A percentile compares a stretch with the other conserved stretches of the same genome.
phyloP scores from a whole-genome alignment of 768 basidiomycete genomes.

The Trametes villosa region DNA sequence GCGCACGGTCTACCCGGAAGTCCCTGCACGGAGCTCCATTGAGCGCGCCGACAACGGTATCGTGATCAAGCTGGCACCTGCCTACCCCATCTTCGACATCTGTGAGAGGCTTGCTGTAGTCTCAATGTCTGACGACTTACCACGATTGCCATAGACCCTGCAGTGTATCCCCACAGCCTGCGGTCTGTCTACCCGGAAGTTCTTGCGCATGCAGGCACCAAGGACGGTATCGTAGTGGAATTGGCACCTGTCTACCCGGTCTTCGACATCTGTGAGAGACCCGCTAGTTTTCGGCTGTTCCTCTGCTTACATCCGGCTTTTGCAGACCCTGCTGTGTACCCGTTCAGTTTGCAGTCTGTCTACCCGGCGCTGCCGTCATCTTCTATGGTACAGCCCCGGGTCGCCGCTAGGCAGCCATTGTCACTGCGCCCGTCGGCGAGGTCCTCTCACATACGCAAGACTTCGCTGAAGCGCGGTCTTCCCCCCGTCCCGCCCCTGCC shows the following conservation, averaged over 20 bases:
- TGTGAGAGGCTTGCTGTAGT: not conserved
- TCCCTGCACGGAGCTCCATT: not conserved
- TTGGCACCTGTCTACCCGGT: constrained; percentile 19
- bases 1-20: not conserved
- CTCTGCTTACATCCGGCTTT: not conserved
- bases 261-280: constrained; percentile 25
- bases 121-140: not conserved
- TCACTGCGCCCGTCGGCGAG: constrained; percentile 1
- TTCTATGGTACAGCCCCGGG: not conserved
- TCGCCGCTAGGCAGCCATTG: not conserved
- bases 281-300: not conserved
- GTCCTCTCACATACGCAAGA: constrained; percentile 14
- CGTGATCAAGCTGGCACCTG: not conserved
- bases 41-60: not conserved
- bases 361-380: constrained; percentile 19
- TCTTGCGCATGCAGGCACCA: too few relatives aligned
- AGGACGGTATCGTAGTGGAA: not conserved
- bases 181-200: constrained; percentile 14
- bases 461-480: constrained; percentile 8
- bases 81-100: not conserved
- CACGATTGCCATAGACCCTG: constrained; percentile 13
- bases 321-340: constrained; percentile 31
- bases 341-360: constrained; percentile 22
- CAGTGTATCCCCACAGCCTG: constrained; percentile 24
- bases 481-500: constrained; percentile 32